Base-by-base conservation (phyloP, 805 yeast genomes). In the Candida montana region DNA sequence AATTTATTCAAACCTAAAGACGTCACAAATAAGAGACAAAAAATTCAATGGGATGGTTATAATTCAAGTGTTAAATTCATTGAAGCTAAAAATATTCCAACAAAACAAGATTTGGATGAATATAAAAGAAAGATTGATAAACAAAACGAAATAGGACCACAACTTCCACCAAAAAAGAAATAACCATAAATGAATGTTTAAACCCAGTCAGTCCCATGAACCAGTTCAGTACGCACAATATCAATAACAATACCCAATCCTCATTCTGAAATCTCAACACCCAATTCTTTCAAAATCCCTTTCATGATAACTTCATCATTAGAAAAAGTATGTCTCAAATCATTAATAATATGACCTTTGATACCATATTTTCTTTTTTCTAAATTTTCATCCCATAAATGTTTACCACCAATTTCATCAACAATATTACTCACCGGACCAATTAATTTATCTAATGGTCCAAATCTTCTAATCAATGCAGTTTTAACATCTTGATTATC, bases 31-130 rank as follows among this genome's bases (percentile, higher is more conserved):
- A 34, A 61, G 48, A 57, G 56, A 49, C 55, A 51, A 30, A 59
- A 58, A 38, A 47, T 53, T 5, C 49, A 52, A 31, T 64, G 68
- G 68, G 66, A 64, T 45, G 68, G 68, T 3, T 55, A 57, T 31
- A 42, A 41, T 19, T 47, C 59, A 3, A 58, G 62, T 47, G 54
- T 48, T 9, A 47, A 55, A 5, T 42, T 26, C 31, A 54, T 59
- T 2, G 52, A 53, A 34, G 30, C 45, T 3, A 44, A 49, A 35
- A 51, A 48, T 17, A 19, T 39, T 21, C 45, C 55, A 2, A 47
- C 53, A 23, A 39, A 47, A 7, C 50, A 47, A n/a, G 63, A 59
- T 21, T 44, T 48, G 15, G 57, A 59, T 16, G 54, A 46, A 41
- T 44, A 48, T 15, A 48, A 50, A 37, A 45, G 54, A 28, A 54